Evolutionary conservation across 148 eudicot species (phyloP), one percentile per base, ranked within the genome.

Genomic region (Nepenthes mirabilis): DNA sequence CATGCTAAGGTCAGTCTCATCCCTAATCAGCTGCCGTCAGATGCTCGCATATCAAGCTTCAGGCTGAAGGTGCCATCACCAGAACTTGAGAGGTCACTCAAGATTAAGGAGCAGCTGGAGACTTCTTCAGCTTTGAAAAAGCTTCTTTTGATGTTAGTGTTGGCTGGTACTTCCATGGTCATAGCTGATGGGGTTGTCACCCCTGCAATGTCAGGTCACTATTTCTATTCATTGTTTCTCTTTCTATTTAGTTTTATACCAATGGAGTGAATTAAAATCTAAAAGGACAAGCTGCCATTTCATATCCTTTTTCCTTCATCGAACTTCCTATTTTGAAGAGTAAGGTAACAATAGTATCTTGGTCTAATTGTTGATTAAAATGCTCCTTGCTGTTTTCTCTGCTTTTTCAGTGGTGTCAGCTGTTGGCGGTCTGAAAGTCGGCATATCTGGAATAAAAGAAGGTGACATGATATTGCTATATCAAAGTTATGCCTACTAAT

Each of bases 151-250:
- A 75, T 88, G 71, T 64, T 86, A 64, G 99, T 93, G 59, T 86
- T 93, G 70, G 96, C 86, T 74, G 99, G 95, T 76, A 89, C 99
- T 60, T 79, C 99, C 58, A 93, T 93, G 99, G 96, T 93, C 70
- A 86, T 93, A 64, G 99, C 95, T 58, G 96, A 80, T 61, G 96
- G 96, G 55, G 87, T 93, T 68, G 95, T 93, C 58, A 93, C 99
- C 33, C 99, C 99, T 36, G 99, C 96, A 54, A 88, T 93, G 82
- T 88, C 99, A 88, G 99, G 99, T 93, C 53, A 37, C 40, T 58
- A 45, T 56, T 55, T 33, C 61, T 11, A 2, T 54, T 48, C 23
- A 23, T 33, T 51, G 12, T 62, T 43, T 43, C n/a, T 54, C 56
- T 56, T 14, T 62, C 51, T 60, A 36, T 56, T 48, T 52, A 5